Conservation (phyloP, 805 yeast species). For the Metschnikowia peoriensis region DNA sequence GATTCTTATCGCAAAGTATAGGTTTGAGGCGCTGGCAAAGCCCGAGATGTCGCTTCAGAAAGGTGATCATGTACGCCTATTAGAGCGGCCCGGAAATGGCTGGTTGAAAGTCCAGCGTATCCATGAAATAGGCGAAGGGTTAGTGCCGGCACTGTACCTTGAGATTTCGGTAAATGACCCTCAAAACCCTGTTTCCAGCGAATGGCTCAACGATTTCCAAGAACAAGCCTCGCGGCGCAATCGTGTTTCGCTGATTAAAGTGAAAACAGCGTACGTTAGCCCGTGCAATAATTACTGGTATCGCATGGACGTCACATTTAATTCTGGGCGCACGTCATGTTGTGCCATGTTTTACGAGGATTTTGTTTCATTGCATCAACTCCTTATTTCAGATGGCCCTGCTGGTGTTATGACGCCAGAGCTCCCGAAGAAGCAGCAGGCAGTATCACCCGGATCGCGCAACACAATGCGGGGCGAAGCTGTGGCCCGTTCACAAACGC, state of each 20-base stretch:
- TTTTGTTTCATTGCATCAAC: slow-evolving; percentile 33
- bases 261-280: slow-evolving; percentile 29
- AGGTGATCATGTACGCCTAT: slow-evolving; percentile 30
- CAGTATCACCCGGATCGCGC: not conserved
- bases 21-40: slow-evolving; percentile 26
- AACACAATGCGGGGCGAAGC: slow-evolving; percentile 6
- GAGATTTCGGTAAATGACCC: slow-evolving; percentile 40
- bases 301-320: slow-evolving; percentile 26
- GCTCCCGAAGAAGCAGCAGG: slow-evolving; percentile 4
- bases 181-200: slow-evolving; percentile 28
- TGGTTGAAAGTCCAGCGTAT: slow-evolving; percentile 36
- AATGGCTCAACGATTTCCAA: slow-evolving; percentile 29
- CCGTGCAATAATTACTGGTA: slow-evolving; percentile 31
- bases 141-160: slow-evolving; percentile 40
- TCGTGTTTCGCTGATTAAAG: slow-evolving; percentile 15
- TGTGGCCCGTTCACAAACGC: slow-evolving; percentile 1
- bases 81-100: slow-evolving; percentile 40
- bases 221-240: not conserved
- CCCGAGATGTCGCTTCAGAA: slow-evolving; percentile 29
- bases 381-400: not conserved
- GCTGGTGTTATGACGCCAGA: not conserved
- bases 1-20: slow-evolving; percentile 31
- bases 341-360: slow-evolving; percentile 37
- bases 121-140: slow-evolving; percentile 25
- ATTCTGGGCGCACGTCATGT: slow-evolving; percentile 20